A percentile compares a stretch with the other conserved stretches of the same genome.
phyloP scores from a whole-genome alignment of 1,284 basidiomycete genomes.

The Cryptococcus floricola region DNA sequence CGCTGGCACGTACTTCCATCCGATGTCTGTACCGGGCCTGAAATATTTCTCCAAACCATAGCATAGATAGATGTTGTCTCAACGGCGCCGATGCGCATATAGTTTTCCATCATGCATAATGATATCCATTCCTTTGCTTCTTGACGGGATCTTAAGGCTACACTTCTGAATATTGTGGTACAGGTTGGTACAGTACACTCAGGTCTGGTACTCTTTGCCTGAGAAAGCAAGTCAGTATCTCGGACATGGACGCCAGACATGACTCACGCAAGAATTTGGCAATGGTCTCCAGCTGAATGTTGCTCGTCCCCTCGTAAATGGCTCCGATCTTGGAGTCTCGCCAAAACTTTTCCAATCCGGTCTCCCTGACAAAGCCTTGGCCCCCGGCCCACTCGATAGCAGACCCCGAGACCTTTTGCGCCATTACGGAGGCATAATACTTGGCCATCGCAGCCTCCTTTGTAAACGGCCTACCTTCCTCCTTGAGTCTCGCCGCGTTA shows the following conservation, averaged over 20 bases:
- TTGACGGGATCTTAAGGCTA: background rate
- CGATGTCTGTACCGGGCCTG: conserved; percentile 25
- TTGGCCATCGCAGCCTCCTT: conserved; percentile 98
- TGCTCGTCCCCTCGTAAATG: conserved; percentile 93
- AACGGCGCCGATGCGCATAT: background rate
- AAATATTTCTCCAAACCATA: conserved; percentile 17
- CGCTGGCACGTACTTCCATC: conserved; percentile 25
- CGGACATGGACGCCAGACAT: background rate
- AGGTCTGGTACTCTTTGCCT: conserved; percentile 23
- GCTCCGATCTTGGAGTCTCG: conserved; percentile 83
- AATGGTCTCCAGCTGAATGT: conserved; percentile 96
- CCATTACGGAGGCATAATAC: conserved; percentile 82
- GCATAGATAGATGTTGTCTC: background rate
- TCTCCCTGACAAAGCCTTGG: conserved; percentile 89
- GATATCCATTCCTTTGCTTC: background rate
- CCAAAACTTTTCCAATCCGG: conserved; percentile 91
- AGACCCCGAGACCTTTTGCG: conserved; percentile 77
- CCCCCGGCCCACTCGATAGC: conserved; percentile 99
- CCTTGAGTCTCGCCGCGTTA: conserved; percentile 85
- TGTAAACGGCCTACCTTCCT: conserved; percentile 80
- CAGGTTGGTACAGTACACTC: background rate
- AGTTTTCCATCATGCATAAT: background rate
- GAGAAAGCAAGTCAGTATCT: background rate
- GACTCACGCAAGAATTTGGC: conserved; percentile 68
- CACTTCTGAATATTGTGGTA: background rate